Base-by-base conservation (phyloP, 306 rosid genomes). In the Vigna hirtella region DNA sequence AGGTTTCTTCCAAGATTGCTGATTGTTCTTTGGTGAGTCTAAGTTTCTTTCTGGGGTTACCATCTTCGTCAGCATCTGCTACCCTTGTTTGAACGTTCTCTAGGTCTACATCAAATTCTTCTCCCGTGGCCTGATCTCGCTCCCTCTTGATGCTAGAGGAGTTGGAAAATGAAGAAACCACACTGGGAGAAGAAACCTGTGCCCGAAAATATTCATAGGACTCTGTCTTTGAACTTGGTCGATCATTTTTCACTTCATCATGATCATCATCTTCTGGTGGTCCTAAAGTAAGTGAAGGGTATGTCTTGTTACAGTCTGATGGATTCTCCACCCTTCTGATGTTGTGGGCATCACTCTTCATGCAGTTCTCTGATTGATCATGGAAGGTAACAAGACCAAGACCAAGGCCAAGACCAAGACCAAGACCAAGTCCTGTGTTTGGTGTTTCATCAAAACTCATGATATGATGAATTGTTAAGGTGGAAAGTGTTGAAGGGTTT, bases 11-110 rank as follows among this genome's bases (percentile, higher is more conserved):
- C 52, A 94, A 84, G 17, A 90, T 62, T 50, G 88, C 83, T 0
- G 98, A 86, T 84, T 94, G 98, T 66, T 92, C 78, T 86, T 87
- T 90, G 3, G 92, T 84, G 51, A 94, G 93, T 79, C 98, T 84
- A n/a, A 94, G 97, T 82, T 94, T 94, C 87, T 92, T 94, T 70
- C 97, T 86, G 16, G 90, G 89, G 68, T 86, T 88, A 38, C 85
- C 92, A 30, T 87, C 79, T 7, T 86, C 90, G 17, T 90, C 94
- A 20, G 82, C 88, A 71, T 78, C 80, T 0, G 7, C 57, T 1
- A 68, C 66, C 66, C 77, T 89, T 59, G 83, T 76, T 73, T 50
- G 63, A 42, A 49, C 45, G 57, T 70, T 83, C 56, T 89, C 88
- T 40, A 74, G 45, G 38, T 77, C 85, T 5, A 74, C 17, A 24